Evolutionary conservation across 129 eudicot species (phyloP).

Genomic region (Helianthus annuus): HanXRQr2.0-SUNRISE NC_035443.2:53181993-53182492

Average conservation of each 20-base stretch:
- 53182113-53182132: constrained; percentile 81
- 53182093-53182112: constrained; percentile 84
- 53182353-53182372: constrained; percentile 9
- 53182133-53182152: constrained; percentile 33
- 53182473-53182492: too few species aligned
- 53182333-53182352: neutral
- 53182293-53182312: neutral
- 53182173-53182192: neutral
- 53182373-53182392: constrained; percentile 1
- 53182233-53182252: constrained; percentile 85
- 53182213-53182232: constrained; percentile 75
- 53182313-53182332: neutral
- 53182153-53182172: constrained; percentile 1
- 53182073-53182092: constrained; percentile 75
- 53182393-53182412: neutral
- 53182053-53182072: constrained; percentile 64
- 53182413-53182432: neutral
- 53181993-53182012: too few species aligned
- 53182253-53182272: constrained; percentile 86
- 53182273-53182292: constrained; percentile 21
- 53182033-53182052: neutral
- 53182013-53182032: too few species aligned
- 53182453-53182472: too few species aligned
- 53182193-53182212: constrained; percentile 60
- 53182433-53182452: too few species aligned